Evolutionary conservation across 306 rosid species (phyloP).

Genomic region (Mimosa pudica): DNA sequence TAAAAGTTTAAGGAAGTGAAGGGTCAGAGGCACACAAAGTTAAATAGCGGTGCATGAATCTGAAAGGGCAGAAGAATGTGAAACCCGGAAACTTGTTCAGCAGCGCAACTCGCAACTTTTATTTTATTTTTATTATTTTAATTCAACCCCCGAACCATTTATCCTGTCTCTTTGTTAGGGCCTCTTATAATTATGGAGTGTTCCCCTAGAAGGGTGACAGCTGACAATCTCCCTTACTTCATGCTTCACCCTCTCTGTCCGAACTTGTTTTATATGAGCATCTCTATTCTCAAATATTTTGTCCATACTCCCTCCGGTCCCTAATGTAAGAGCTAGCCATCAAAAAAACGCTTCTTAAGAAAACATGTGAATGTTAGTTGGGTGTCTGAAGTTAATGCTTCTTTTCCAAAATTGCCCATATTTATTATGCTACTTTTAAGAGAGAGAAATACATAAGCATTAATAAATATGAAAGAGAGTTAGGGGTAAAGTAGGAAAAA

Average conservation of each 20-base stretch:
- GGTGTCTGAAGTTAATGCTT: too few species aligned
- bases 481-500: too few species aligned
- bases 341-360: too few species aligned
- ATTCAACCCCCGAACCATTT: not conserved
- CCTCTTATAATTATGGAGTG: slow-evolving; percentile 19
- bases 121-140: not conserved
- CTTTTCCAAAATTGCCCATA: too few species aligned
- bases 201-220: slow-evolving; percentile 11
- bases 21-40: slow-evolving; percentile 7
- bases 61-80: slow-evolving; percentile 33
- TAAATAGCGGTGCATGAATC: not conserved
- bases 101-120: not conserved
- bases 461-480: too few species aligned
- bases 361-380: too few species aligned
- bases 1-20: not conserved
- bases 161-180: slow-evolving; percentile 23
- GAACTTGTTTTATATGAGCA: slow-evolving; percentile 8
- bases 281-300: slow-evolving; percentile 6
- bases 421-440: too few species aligned
- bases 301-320: too few species aligned
- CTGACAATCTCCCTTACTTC: slow-evolving; percentile 17
- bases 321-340: too few species aligned
- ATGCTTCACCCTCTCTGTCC: slow-evolving; percentile 4
- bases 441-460: too few species aligned
- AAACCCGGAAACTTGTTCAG: slow-evolving; percentile 29